Evolutionary conservation across 1,284 basidiomycete genomes (phyloP), one percentile per base, ranked within the genome.

Genomic region (Ustilago trichophora): DNA sequence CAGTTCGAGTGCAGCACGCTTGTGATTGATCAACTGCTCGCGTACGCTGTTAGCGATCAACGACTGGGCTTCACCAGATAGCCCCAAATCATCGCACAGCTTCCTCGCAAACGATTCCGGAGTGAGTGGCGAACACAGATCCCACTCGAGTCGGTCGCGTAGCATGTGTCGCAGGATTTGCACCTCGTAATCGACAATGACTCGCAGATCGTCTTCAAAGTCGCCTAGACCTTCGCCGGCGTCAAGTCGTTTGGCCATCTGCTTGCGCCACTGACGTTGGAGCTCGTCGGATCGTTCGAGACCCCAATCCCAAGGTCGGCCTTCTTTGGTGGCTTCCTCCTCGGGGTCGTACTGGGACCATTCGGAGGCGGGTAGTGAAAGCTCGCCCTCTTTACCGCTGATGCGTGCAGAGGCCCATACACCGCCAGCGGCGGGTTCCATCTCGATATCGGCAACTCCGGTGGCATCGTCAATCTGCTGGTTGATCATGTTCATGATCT

Each of bases 131-230:
- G 94, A 97, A 26, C 92, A 87, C 7, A 98, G 86, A 82, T 98
- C 95, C 96, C 96, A 98, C 83, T 98, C 96, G 74, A 98, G 91
- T 69, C 94, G 91, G 83, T 98, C 95, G 54, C 90, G 86, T 1
- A 98, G 86, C 81, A 95, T 91, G 80, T 93, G 86, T 16, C 90
- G 91, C 40, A 90, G 90, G 78, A 98, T 91, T 82, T 98, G 95
- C n/a, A 98, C 92, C 83, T 98, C 94, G 81, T 98, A 92, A 15
- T 77, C 76, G 11, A 80, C 71, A 38, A 76, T 76, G 32, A 79
- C 78, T 10, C 77, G 60, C 36, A 80, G 33, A 38, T 78, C 78
- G 27, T 78, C 78, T 52, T 80, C 77, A 15, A 55, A 64, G 11
- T 73, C 73, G 29, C 65, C 67, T 16, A 76, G 45, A 18, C 54